Evolutionary conservation across 352 stramenopile genomes (phyloP), one percentile per base, ranked within the genome.

Genomic region (Phytopythium kandeliae): DNA sequence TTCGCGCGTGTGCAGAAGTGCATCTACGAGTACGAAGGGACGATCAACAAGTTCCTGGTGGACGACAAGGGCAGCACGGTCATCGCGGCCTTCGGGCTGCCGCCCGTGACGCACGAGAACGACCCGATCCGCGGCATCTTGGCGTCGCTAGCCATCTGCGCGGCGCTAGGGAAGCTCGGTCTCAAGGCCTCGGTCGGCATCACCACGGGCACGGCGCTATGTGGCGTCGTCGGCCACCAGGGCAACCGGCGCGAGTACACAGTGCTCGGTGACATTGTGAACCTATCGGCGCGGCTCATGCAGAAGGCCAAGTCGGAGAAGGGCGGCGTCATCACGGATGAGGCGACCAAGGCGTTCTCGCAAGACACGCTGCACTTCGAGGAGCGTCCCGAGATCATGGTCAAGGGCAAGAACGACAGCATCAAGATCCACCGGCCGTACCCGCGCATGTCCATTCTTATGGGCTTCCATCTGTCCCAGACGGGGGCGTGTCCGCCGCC

Each of bases 31-130:
- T 97, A 98, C 57, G 92, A 98, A 82, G 92, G 92, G 55, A 96
- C 85, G 16, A 95, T 98, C 58, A 98, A 98, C 71, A 98, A 98
- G 66, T 98, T 97, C 51, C 71, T 98, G n/a, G 87, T 97, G 19
- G 92, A 98, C 51, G 92, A 98, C 63, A 98, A 98, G 63, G 92
- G 92, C 35, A 95, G 79, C 54, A 97, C 92, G 1, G 82, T 97
- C 10, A 95, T 98, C 54, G 92, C 89, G n/a, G 89, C 92, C 3
- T 98, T 96, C 53, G 91, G 90, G 17, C 54, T 97, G 37, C 87
- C 91, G 10, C 91, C 92, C 0, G 82, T 96, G n/a, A 91, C 84
- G 1, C 88, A 97, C 65, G 88, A 96, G 51, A 95, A 98, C 56
- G 92, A 97, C 38, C 72, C 86, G 0, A 86, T 91, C 28, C 81